Conservation (phyloP, 2,329 filamentous ascomycete genomes). For the Alternaria metachromatica region DNA sequence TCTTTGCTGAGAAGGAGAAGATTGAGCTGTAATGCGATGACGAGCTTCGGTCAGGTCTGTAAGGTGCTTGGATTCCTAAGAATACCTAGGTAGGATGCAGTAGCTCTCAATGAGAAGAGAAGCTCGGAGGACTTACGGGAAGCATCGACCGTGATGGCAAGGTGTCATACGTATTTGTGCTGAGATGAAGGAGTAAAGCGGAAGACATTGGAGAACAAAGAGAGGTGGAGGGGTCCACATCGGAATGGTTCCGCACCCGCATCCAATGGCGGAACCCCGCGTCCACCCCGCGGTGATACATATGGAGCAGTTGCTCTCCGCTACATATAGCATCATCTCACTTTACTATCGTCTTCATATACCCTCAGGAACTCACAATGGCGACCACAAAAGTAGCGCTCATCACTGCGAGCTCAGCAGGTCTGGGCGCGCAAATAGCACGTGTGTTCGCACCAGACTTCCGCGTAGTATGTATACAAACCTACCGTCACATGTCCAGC, state of each 20-base stretch:
- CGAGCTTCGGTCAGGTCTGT: too few species aligned
- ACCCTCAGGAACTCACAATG: constrained; percentile 25
- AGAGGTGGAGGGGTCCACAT: neutral
- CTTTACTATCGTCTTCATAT: too few species aligned
- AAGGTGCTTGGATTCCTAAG: too few species aligned
- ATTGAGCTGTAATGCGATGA: too few species aligned
- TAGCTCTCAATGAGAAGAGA: too few species aligned
- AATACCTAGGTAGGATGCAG: too few species aligned
- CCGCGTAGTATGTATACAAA: constrained; percentile 48
- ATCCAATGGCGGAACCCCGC: constrained; percentile 9
- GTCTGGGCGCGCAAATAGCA: constrained; percentile 57
- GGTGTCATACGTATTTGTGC: too few species aligned
- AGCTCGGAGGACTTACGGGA: too few species aligned
- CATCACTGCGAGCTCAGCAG: constrained; percentile 58
- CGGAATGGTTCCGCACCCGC: constrained; percentile 7
- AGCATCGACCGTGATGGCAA: too few species aligned
- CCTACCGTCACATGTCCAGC: neutral
- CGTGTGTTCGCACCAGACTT: constrained; percentile 56
- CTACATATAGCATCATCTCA: too few species aligned
- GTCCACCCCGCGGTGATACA: constrained; percentile 1
- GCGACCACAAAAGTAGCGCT: constrained; percentile 54
- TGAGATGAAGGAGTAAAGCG: too few species aligned
- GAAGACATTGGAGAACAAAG: neutral
- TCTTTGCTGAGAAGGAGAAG: too few species aligned
- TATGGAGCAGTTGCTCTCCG: neutral